Evolutionary conservation across 139 green algal genomes (phyloP), one percentile per base, ranked within the genome.

Genomic region (Spirogloea muscicola): DNA sequence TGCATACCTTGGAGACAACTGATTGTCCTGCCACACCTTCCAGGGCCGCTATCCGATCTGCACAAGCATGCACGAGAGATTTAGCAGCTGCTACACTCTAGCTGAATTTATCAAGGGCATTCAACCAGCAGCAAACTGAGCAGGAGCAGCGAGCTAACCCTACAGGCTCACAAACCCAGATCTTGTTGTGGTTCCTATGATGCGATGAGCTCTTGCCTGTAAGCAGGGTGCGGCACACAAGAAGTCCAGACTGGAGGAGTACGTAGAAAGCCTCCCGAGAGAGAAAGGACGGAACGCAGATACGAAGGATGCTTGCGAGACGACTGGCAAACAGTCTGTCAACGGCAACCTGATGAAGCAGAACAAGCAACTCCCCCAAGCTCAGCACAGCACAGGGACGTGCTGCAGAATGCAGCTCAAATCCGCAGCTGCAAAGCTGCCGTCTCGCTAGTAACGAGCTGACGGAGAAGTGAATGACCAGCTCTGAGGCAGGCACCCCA

Each of bases 1-100:
- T n/a, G n/a, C n/a, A n/a, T n/a, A n/a, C 60, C 60, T 70, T 57
- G 7, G 60, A 70, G 36, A 70, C 60, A 6, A 70, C 60, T 67
- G 60, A 70, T 60, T 70, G 60, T 43, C 60, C 60, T 37, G 60
- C 60, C 60, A 70, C 60, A 67, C 60, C 60, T 7, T 70, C 60
- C 46, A 70, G 9, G 42, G 60, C 60, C 5, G 60, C 60, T 55
- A 70, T 70, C 42, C 41, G 60, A 58, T 70, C 60, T 70, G 60
- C 9, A 70, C 21, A 55, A 55, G n/a, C n/a, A n/a, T n/a, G n/a
- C n/a, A n/a, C n/a, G n/a, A n/a, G n/a, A n/a, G n/a, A n/a, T n/a
- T n/a, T n/a, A n/a, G n/a, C n/a, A n/a, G n/a, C n/a, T n/a, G n/a
- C n/a, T n/a, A n/a, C n/a, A n/a, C n/a, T n/a, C n/a, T n/a, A n/a